Evolutionary conservation across 2,329 filamentous ascomycete genomes (phyloP).

Genomic region (Penicillium oxalicum): DNA sequence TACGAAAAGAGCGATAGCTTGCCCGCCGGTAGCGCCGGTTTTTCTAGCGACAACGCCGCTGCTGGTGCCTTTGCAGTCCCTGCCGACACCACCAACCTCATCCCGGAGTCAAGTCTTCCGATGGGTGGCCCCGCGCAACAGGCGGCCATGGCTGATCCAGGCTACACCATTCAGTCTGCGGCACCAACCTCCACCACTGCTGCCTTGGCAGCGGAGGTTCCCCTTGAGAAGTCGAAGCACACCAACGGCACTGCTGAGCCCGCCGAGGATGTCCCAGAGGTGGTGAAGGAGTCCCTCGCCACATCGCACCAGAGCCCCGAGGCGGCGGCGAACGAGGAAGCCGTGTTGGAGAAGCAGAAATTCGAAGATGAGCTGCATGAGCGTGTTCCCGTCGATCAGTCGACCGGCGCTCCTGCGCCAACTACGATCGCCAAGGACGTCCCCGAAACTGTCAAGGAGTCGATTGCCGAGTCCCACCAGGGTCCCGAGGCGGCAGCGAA

Average conservation of each 20-base stretch:
- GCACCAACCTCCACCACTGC: conserved; percentile 45
- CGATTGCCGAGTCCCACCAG: conserved; percentile 47
- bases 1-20: conserved; percentile 68
- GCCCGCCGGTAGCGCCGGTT: conserved; percentile 41
- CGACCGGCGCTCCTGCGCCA: conserved; percentile 36
- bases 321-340: conserved; percentile 61
- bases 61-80: conserved; percentile 47
- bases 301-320: conserved; percentile 59
- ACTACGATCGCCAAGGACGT: conserved; percentile 32
- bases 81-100: conserved; percentile 57
- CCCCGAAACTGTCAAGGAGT: conserved; percentile 42
- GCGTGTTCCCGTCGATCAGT: conserved; percentile 32
- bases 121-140: conserved; percentile 44
- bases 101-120: conserved; percentile 77
- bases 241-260: conserved; percentile 14
- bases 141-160: conserved; percentile 43
- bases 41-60: conserved; percentile 32
- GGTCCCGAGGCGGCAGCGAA: conserved; percentile 67
- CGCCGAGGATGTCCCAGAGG: conserved; percentile 35
- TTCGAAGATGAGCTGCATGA: conserved; percentile 69
- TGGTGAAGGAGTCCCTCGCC: conserved; percentile 42
- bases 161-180: conserved; percentile 48
- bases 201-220: conserved; percentile 40
- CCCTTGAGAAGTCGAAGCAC: conserved; percentile 34
- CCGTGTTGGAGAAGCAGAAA: conserved; percentile 67